Evolutionary conservation across 2,329 filamentous ascomycete species (phyloP), one percentile per base, ranked within the genome.

Genomic region (Karstenula rhodostoma): DNA sequence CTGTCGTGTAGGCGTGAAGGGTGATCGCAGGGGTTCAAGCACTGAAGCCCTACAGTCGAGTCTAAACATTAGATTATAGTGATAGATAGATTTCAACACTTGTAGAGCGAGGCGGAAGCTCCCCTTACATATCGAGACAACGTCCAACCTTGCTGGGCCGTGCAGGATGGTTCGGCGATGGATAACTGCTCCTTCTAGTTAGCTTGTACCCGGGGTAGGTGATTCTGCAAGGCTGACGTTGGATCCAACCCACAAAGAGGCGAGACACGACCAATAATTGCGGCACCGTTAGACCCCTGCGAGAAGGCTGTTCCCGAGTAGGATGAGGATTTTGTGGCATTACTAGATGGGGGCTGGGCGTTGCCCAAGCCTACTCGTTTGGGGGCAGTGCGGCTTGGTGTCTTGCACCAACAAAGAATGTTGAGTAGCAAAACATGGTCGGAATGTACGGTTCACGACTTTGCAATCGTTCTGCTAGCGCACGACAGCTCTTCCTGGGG

Each of bases 211-310:
- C 29, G 23, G 29, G 10, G 42, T 49, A 49, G 25, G 42, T 27
- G 27, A 53, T 47, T 48, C 40, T 48, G 58, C 32, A 37, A 55
- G 33, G 59, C 59, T 61, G 59, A 61, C 59, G 59, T 58, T 58
- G 22, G 56, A 43, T 44, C 37, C 46, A 19, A 29, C 17, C 44
- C n/a, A 17, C 19, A 43, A 43, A 47, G 50, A 42, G 33, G 29
- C 42, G 37, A 57, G 35, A 57, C 27, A 49, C 25, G 43, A 27
- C 54, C 59, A 54, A 51, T 37, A 8, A 22, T 10, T 57, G n/a
- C 44, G 23, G 22, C 51, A 23, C 35, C 7, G n/a, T 23, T 44
- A 37, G 10, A 52, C 9, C 22, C 42, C 23, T 33, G 42, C 19
- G 29, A 25, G 29, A 35, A 46, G 42, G 19, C n/a, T 46, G 42